phyloP scores from a whole-genome alignment of 495 filamentous ascomycete genomes.

The Friedmanniomyces endolithicus region DNA sequence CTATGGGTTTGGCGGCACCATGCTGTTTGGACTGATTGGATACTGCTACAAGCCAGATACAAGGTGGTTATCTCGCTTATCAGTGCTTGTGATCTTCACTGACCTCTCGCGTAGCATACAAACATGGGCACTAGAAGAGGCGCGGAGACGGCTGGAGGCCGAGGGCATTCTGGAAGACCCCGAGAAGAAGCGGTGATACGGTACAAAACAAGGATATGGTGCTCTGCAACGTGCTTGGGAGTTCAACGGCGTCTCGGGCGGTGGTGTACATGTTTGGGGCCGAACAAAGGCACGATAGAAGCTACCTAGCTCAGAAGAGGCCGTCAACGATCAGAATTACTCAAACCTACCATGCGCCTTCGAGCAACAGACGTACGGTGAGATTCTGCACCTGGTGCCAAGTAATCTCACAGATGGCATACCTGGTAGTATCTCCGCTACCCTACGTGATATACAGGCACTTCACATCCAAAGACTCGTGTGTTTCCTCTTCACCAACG shows the following conservation, averaged over 20 bases:
- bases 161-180: constrained; percentile 88
- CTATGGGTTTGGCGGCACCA: constrained; percentile 80
- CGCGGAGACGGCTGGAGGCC: constrained; percentile 77
- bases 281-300: neutral
- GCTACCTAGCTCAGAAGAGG: neutral
- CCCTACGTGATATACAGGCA: no score
- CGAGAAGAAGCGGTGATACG: constrained; percentile 21
- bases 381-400: neutral
- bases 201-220: neutral
- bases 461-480: no score
- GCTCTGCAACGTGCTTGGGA: neutral
- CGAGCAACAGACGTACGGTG: neutral
- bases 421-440: no score
- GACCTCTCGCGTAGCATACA: constrained; percentile 59
- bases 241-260: neutral
- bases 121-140: constrained; percentile 97
- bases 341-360: neutral
- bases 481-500: no score
- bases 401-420: no score
- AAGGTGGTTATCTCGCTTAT: constrained; percentile 47
- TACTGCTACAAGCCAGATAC: constrained; percentile 98
- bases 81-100: constrained; percentile 10
- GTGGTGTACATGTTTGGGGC: neutral
- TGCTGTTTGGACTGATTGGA: constrained; percentile 59
- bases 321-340: neutral